A percentile compares a stretch with the other conserved stretches of the same genome.
phyloP scores from a whole-genome alignment of 345 rosid species.

The Moricandia arvensis region DNA sequence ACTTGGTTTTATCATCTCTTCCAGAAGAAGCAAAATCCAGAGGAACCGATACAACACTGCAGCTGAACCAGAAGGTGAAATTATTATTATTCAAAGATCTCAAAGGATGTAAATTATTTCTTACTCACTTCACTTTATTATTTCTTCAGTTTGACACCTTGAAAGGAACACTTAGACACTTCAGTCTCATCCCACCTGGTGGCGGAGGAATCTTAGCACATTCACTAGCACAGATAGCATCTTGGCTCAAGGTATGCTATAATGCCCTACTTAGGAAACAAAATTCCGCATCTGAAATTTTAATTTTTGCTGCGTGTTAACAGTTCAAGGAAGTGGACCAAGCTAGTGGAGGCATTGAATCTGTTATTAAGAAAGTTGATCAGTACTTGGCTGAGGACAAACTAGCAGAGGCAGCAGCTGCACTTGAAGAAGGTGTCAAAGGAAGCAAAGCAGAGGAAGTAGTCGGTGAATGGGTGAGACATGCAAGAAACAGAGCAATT shows the following conservation, averaged over 20 bases:
- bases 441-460: neutral
- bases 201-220: slow-evolving; percentile 4
- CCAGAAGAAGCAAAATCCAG: neutral
- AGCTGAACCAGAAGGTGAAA: neutral
- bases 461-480: neutral
- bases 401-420: neutral
- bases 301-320: neutral
- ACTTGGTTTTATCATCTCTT: neutral
- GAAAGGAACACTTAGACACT: neutral
- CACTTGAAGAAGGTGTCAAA: neutral
- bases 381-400: neutral
- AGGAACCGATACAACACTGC: neutral
- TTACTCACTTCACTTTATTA: neutral
- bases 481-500: neutral
- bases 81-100: neutral
- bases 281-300: neutral
- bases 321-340: neutral
- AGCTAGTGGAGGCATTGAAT: neutral
- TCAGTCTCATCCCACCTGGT: neutral
- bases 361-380: neutral
- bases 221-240: neutral
- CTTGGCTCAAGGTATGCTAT: neutral
- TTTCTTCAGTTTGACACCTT: neutral
- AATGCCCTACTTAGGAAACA: neutral
- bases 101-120: neutral